Evolutionary conservation across 441 rosid species (phyloP), one percentile per base, ranked within the genome.

Genomic region (Arabidopsis lyrata): DNA sequence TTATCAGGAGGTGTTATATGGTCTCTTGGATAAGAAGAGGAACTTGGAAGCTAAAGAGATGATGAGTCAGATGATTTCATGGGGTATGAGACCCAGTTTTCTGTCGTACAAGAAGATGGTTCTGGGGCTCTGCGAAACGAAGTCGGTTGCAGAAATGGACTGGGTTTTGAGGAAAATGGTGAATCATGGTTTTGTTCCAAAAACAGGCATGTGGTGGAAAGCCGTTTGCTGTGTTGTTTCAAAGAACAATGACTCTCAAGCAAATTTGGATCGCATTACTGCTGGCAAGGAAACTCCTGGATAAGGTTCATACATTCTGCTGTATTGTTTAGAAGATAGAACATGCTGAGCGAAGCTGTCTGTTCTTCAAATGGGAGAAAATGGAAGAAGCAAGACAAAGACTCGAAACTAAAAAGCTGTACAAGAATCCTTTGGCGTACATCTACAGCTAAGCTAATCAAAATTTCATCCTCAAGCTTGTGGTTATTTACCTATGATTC

Each of bases 1-100:
- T 20, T 90, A 87, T 77, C 95, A 88, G 68, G 91, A 88, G 86
- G 85, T 93, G 22, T 66, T 93, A 48, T 88, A 91, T 79, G 96
- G 92, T 55, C 81, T 91, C 68, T 81, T 93, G 76, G 95, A 90
- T 70, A 80, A 74, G 7, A 76, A 75, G 68, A 87, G 73, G 76
- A 83, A 80, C 70, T 13, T 73, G 45, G 93, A 87, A 77, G 95
- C 90, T 1, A 86, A 83, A 77, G 77, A 78, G 72, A 74, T 86
- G 54, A 81, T 82, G 83, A 74, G 75, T 18, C 71, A 71, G 81
- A 91, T 93, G 97, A 58, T 87, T 50, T 72, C 76, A 2, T 75
- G 65, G 78, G 86, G 85, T 42, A 58, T 81, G 77, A 68, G 66
- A 68, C 95, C 98, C 1, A 90, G 98, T 77, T 85, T 86, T 60